These are phyloP conservation scores for Crithidia thermophila DNA, from an alignment of 208 protist genomes.

Conservation along the genomic window DNA sequence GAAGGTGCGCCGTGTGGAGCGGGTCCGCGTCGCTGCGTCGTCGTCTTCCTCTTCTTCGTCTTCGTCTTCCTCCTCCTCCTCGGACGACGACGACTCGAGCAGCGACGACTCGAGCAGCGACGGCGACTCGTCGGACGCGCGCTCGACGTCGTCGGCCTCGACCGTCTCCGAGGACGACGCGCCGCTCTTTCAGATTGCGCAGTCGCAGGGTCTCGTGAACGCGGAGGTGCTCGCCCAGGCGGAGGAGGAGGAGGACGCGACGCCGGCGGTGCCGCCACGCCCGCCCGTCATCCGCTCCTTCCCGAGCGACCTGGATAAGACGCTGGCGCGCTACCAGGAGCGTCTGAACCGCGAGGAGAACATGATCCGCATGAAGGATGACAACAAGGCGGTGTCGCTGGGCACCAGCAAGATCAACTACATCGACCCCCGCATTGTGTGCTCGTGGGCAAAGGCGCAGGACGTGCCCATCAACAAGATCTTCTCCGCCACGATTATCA, in stretches of 20 bases:
- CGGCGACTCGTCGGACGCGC: constrained; percentile 8
- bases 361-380: constrained; percentile 85
- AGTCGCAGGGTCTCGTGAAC: constrained; percentile 55
- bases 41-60: constrained; percentile 37
- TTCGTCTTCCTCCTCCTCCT: constrained; percentile 21
- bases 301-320: constrained; percentile 66
- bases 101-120: constrained; percentile 17
- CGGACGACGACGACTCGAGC: constrained; percentile 22
- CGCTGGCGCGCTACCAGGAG: constrained; percentile 71
- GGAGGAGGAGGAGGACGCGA: constrained; percentile 47
- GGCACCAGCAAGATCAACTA: constrained; percentile 99
- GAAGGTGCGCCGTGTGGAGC: constrained; percentile 27
- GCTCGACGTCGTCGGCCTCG: constrained; percentile 23
- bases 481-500: constrained; percentile 96
- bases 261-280: constrained; percentile 57
- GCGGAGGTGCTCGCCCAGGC: constrained; percentile 40
- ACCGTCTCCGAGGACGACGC: constrained; percentile 38
- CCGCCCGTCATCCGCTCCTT: constrained; percentile 74
- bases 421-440: constrained; percentile 98
- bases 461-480: constrained; percentile 96
- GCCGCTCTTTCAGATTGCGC: constrained; percentile 66
- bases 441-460: constrained; percentile 96
- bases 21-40: constrained; percentile 9
- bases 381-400: constrained; percentile 93
- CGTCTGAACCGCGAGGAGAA: constrained; percentile 85